Conservation (phyloP, 331 rosid genomes). For the Quercus tomentella region DNA sequence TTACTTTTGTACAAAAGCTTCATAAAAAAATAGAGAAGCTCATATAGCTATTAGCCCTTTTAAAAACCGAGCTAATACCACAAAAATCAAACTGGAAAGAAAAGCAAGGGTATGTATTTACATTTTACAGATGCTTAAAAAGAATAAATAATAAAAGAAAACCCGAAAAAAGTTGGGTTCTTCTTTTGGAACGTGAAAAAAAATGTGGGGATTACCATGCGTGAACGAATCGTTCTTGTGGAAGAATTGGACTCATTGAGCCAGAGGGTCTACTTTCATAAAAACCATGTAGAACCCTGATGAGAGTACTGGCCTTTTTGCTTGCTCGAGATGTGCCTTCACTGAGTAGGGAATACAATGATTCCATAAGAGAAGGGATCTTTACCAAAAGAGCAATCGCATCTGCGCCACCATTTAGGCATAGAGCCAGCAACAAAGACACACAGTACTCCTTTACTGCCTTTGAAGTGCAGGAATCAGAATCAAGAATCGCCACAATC, state of each 20-base stretch:
- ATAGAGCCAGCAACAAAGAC: constrained; percentile 62
- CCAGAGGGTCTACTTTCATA: constrained; percentile 51
- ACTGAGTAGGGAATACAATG: constrained; percentile 52
- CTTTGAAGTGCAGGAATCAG: constrained; percentile 50
- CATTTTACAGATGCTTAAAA: constrained; percentile 14
- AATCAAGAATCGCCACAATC: constrained; percentile 32
- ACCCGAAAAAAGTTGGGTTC: constrained; percentile 18
- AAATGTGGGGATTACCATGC: constrained; percentile 51
- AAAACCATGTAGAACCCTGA: constrained; percentile 64
- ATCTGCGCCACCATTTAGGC: constrained; percentile 48
- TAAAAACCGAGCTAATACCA: constrained; percentile 58
- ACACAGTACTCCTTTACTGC: constrained; percentile 62
- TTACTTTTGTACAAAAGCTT: constrained; percentile 38
- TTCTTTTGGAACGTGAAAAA: not conserved
- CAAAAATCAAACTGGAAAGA: not conserved
- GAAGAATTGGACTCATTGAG: constrained; percentile 30
- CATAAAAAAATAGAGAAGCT: constrained; percentile 54
- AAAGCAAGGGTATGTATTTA: constrained; percentile 28
- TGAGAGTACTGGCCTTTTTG: constrained; percentile 65
- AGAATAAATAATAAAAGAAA: constrained; percentile 26
- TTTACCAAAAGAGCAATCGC: constrained; percentile 52
- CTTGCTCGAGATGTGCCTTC: constrained; percentile 64
- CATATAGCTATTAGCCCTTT: constrained; percentile 48
- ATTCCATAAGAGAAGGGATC: constrained; percentile 55
- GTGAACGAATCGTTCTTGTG: constrained; percentile 52